Conservation (phyloP, 2,329 filamentous ascomycete genomes). For the Claviceps sp. region DNA sequence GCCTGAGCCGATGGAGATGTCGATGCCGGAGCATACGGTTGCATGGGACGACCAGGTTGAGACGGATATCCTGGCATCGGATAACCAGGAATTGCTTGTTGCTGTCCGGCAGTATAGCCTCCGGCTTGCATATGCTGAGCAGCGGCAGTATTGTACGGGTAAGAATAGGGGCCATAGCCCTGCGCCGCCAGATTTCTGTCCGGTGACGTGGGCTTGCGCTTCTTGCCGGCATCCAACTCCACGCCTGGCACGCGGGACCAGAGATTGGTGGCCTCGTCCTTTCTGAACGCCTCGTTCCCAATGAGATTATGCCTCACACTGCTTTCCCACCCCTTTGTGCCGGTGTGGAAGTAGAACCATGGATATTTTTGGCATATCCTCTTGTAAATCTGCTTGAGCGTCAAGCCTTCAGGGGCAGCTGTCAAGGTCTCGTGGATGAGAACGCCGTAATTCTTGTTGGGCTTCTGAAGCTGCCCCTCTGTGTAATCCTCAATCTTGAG, state of each 20-base stretch:
- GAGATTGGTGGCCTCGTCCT: conserved; percentile 40
- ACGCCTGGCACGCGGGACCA: conserved; percentile 46
- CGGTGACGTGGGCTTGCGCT: conserved; percentile 41
- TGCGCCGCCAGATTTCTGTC: conserved; percentile 30
- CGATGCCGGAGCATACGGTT: conserved; percentile 12
- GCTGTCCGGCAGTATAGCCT: conserved; percentile 15
- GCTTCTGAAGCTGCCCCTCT: conserved; percentile 44
- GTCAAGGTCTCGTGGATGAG: conserved; percentile 47
- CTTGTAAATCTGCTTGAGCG: conserved; percentile 50
- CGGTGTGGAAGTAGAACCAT: conserved; percentile 45
- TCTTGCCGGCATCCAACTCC: conserved; percentile 47
- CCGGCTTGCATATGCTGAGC: conserved; percentile 21
- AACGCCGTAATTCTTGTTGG: conserved; percentile 48
- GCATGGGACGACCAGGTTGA: conserved; percentile 18
- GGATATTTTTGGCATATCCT: conserved; percentile 44
- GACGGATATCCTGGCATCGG: conserved; percentile 20
- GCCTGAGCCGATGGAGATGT: neutral
- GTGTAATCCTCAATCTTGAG: conserved; percentile 42
- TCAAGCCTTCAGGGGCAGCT: conserved; percentile 39
- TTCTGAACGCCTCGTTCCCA: conserved; percentile 46
- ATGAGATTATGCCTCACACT: conserved; percentile 52
- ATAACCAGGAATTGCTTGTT: conserved; percentile 21
- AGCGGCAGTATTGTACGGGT: conserved; percentile 19
- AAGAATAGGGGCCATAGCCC: conserved; percentile 24
- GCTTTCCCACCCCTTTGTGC: conserved; percentile 53